Evolutionary conservation across 768 basidiomycete genomes (phyloP).

Genomic region (Holtermanniella nyarrowii): DNA sequence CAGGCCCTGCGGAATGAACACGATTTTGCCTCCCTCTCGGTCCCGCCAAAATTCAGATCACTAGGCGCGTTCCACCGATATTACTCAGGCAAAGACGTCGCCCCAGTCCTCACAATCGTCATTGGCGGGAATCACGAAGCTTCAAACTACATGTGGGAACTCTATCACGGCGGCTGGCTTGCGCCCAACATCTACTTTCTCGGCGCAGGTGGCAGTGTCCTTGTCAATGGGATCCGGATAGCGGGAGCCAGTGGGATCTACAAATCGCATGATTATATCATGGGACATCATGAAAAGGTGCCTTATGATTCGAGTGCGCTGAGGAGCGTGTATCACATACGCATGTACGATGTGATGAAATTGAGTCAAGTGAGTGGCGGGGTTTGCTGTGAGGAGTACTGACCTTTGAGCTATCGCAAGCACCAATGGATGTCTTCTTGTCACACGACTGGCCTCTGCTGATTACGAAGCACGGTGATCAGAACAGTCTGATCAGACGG

Average conservation of each 20-base stretch:
- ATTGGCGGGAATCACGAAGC: slow-evolving; percentile 98
- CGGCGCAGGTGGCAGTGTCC: slow-evolving; percentile 78
- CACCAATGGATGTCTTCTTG: slow-evolving; percentile 54
- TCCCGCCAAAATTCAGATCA: slow-evolving; percentile 74
- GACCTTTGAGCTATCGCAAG: slow-evolving; percentile 13
- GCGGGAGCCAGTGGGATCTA: slow-evolving; percentile 89
- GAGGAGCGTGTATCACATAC: slow-evolving; percentile 79
- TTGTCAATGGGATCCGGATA: slow-evolving; percentile 77
- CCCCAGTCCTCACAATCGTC: slow-evolving; percentile 79
- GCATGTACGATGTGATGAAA: slow-evolving; percentile 71
- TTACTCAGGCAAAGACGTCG: slow-evolving; percentile 69
- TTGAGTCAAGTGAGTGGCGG: slow-evolving; percentile 49
- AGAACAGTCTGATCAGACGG: slow-evolving; percentile 53
- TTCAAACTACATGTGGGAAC: slow-evolving; percentile 91
- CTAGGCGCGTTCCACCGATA: slow-evolving; percentile 78
- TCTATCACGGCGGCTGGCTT: slow-evolving; percentile 97
- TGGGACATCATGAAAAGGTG: slow-evolving; percentile 63
- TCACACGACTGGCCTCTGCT: slow-evolving; percentile 94
- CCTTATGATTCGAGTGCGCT: slow-evolving; percentile 67
- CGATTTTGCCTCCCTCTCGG: slow-evolving; percentile 83
- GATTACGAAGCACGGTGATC: slow-evolving; percentile 73
- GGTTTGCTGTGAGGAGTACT: not conserved
- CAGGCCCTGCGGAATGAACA: slow-evolving; percentile 76
- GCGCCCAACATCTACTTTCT: slow-evolving; percentile 95
- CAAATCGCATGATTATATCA: slow-evolving; percentile 60